A percentile compares a stretch with the other conserved stretches of the same genome.
Evolutionary conservation across 2,329 filamentous ascomycete species (phyloP).

Genomic region (Didymella arachidicola): DNA sequence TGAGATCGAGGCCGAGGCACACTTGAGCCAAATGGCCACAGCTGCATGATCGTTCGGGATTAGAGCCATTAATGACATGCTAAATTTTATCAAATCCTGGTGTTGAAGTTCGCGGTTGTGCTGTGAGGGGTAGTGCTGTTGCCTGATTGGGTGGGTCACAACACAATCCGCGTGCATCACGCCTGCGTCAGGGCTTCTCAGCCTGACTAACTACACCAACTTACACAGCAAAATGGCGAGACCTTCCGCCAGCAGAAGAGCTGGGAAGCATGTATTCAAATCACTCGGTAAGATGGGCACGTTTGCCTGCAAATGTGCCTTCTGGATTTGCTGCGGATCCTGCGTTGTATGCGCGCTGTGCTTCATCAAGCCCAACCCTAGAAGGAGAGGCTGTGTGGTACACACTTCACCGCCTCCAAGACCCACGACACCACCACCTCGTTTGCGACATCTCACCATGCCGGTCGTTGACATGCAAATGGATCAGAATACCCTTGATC

Average conservation of each 20-base stretch:
- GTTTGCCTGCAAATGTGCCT: conserved; percentile 25
- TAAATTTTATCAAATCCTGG: neutral
- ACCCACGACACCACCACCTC: conserved; percentile 28
- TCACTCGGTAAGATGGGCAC: conserved; percentile 16
- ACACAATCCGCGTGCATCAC: neutral
- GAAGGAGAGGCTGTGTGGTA: conserved; percentile 2
- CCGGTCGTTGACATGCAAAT: conserved; percentile 18
- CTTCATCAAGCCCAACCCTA: conserved; percentile 5
- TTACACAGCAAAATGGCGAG: conserved; percentile 11
- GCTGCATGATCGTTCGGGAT: neutral
- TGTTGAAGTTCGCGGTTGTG: neutral
- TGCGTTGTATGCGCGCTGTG: conserved; percentile 28
- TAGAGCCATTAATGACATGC: neutral
- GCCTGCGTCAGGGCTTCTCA: neutral
- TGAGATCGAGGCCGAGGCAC: conserved; percentile 39
- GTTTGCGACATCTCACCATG: conserved; percentile 26
- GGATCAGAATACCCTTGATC: conserved; percentile 23
- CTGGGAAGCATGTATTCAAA: conserved; percentile 18
- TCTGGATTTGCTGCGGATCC: conserved; percentile 29
- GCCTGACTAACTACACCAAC: conserved; percentile 2
- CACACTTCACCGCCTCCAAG: neutral
- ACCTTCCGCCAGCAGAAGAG: conserved; percentile 18
- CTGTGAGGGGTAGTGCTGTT: conserved; percentile 7
- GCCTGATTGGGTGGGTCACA: conserved; percentile 10
- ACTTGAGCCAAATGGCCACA: conserved; percentile 13